phyloP scores from a whole-genome alignment of 371 early-diverging fungal species.

The Circinella minor region DNA sequence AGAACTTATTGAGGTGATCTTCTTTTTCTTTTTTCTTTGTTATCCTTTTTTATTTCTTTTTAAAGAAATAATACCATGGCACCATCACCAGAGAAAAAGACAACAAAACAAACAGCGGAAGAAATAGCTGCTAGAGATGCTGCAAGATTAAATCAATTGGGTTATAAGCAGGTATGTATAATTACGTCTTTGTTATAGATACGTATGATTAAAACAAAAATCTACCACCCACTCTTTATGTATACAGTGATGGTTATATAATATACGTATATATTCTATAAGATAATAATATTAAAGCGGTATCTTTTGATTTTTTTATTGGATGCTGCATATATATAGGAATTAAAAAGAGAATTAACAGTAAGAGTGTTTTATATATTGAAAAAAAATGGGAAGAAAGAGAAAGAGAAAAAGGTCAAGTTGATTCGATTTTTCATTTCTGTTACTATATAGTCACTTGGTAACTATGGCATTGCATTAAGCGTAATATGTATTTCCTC shows the following conservation, averaged over 20 bases:
- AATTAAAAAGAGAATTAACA: constrained; percentile 42
- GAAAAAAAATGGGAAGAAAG: no score
- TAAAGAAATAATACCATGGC: no score
- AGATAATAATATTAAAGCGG: no score
- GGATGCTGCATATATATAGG: constrained; percentile 16
- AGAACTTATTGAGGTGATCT: background rate
- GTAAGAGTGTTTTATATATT: constrained; percentile 16
- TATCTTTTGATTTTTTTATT: no score
- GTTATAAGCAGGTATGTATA: constrained; percentile 39
- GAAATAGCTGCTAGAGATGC: constrained; percentile 44
- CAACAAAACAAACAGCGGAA: constrained; percentile 25
- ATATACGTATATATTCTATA: no score
- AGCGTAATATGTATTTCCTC: constrained; percentile 46
- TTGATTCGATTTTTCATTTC: no score
- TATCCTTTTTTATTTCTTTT: background rate
- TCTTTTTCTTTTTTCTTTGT: constrained; percentile 5
- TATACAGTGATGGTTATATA: no score
- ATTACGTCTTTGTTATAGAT: background rate
- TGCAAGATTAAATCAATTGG: constrained; percentile 38
- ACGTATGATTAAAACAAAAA: no score
- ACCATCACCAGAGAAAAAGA: no score
- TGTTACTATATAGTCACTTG: constrained; percentile 29
- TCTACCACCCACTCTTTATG: no score
- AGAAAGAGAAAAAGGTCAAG: no score
- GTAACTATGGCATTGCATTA: constrained; percentile 43